Conservation (phyloP, 2,329 filamentous ascomycete genomes). For the Sclerotinia spermophila region DNA sequence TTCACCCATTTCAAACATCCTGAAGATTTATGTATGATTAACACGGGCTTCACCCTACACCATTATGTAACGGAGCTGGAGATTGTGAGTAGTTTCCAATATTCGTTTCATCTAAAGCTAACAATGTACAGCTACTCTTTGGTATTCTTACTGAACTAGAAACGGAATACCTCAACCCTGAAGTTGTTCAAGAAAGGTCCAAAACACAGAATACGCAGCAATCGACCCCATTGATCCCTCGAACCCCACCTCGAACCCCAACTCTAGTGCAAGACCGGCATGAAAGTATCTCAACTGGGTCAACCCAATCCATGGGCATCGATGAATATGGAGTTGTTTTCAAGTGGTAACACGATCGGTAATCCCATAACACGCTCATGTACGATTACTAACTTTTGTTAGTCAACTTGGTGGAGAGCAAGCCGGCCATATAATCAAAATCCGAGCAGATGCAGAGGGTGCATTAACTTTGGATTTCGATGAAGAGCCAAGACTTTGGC, state of each 20-base stretch:
- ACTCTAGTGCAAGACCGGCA: background rate
- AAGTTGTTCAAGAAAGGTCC: background rate
- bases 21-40: background rate
- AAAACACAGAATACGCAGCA: background rate
- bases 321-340: conserved; percentile 11
- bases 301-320: background rate
- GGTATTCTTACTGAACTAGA: background rate
- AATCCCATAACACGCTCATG: background rate
- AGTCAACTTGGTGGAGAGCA: background rate
- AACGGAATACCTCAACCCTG: conserved; percentile 7
- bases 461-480: conserved; percentile 7
- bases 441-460: background rate
- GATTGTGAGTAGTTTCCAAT: background rate
- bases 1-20: background rate
- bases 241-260: background rate
- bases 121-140: conserved; percentile 4
- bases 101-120: background rate
- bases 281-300: conserved; percentile 1
- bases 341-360: background rate
- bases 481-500: background rate
- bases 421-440: background rate
- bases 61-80: conserved; percentile 14
- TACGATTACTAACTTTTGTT: background rate
- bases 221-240: background rate
- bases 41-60: conserved; percentile 3